Base-by-base conservation (phyloP, 1,284 basidiomycete species). In the Pseudomicrostroma phylloplanum region DNA sequence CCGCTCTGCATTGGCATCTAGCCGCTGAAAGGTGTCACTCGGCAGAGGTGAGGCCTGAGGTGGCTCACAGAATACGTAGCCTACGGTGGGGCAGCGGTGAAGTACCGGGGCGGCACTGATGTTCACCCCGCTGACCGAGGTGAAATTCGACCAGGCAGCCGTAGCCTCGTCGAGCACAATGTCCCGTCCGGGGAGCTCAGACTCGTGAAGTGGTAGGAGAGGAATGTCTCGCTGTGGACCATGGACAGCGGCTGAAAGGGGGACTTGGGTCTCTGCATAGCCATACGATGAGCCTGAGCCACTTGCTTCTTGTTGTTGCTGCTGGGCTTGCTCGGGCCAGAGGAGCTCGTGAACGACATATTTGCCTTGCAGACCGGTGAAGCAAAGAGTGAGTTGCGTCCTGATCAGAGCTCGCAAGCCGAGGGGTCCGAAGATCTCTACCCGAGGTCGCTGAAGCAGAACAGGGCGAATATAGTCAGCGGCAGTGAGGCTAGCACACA, bases 341-440 rank as follows among this genome's bases (percentile, higher is more conserved):
- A 71, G 62, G 15, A 78, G 71, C 55, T 78, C 76, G 62, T 78
- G 75, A 6, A 78, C 76, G 15, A 72, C 70, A 51, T 73, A 77
- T 39, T 70, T 69, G 15, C 70, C 69, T 42, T 56, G 63, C 13
- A 78, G 66, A 41, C 67, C 61, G n/a, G 74, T 66, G 55, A 76
- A 78, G 63, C 73, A 74, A 1, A 76, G 60, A 1, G 73, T 67
- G 2, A 78, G 64, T 0, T 72, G 77, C 7, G 75, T 70, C 15
- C 76, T 60, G 21, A 78, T 56, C 23, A 76, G 61, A 1, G 76
- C 73, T 0, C 76, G 65, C 17, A 78, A 63, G 6, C 76, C 76
- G 3, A 66, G 65, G 6, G 76, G 76, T 1, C 76, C 76, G 39
- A 70, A 72, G 41, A 78, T 69, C 19, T 71, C 65, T 21, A 78